Evolutionary conservation across 306 rosid genomes (phyloP).

Genomic region (Malus orientalis): DNA sequence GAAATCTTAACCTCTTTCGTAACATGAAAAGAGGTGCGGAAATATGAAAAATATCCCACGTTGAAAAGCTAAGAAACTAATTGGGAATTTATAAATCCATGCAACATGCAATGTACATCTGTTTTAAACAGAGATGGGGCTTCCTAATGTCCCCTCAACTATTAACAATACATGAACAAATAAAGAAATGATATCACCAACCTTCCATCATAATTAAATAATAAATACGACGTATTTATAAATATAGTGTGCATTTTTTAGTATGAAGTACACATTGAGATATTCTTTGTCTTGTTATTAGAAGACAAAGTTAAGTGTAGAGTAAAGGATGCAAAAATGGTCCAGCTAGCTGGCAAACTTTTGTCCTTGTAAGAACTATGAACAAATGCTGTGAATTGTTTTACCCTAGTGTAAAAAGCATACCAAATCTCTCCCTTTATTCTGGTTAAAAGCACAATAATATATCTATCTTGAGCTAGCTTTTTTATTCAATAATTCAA

Average conservation of each 20-base stretch:
- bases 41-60: not conserved
- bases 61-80: not conserved
- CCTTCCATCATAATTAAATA: not conserved
- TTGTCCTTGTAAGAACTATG: not conserved
- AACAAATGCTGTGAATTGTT: not conserved
- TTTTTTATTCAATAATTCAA: not conserved
- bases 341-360: not conserved
- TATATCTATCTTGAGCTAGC: not conserved
- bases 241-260: not conserved
- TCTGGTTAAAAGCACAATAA: not conserved
- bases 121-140: not conserved
- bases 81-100: too few relatives aligned
- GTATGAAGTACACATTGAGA: not conserved
- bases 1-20: not conserved
- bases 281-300: not conserved
- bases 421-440: not conserved
- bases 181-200: not conserved
- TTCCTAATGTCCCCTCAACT: not conserved
- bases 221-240: not conserved
- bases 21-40: too few relatives aligned
- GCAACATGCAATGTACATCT: not conserved
- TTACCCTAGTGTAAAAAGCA: not conserved
- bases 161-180: not conserved
- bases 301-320: not conserved
- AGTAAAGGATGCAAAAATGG: not conserved